These are phyloP conservation scores for Stereum hirsutum DNA, from an alignment of 1,284 basidiomycete species.

Conservation along the genomic window DNA sequence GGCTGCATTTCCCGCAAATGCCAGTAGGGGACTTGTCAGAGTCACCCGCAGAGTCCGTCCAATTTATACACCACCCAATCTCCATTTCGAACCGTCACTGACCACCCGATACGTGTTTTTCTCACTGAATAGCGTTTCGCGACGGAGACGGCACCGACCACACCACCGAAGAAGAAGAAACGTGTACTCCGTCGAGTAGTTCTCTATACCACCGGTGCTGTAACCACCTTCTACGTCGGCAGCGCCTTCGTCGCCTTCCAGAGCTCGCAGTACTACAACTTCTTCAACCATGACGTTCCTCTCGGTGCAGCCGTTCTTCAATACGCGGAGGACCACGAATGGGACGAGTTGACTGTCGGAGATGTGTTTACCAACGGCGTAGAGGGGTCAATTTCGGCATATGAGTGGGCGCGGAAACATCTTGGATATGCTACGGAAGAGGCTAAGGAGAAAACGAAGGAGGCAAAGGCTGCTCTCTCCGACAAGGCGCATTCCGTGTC, in stretches of 20 bases:
- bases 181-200: constrained; percentile 41
- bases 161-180: constrained; percentile 43
- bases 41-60: constrained; percentile 45
- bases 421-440: constrained; percentile 11
- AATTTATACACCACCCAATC: background rate
- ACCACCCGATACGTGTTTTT: constrained; percentile 4
- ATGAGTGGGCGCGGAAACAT: constrained; percentile 21
- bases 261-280: constrained; percentile 66
- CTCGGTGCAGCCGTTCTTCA: constrained; percentile 71
- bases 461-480: constrained; percentile 21
- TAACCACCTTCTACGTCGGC: constrained; percentile 74
- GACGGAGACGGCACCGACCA: constrained; percentile 34
- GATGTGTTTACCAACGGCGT: constrained; percentile 50
- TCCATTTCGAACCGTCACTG: background rate
- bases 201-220: constrained; percentile 51
- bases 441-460: constrained; percentile 12
- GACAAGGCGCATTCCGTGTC: constrained; percentile 30
- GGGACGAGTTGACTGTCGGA: constrained; percentile 62
- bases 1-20: constrained; percentile 33
- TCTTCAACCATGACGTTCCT: constrained; percentile 77
- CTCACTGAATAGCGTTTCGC: constrained; percentile 39
- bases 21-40: constrained; percentile 35
- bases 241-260: constrained; percentile 71
- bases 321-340: constrained; percentile 70
- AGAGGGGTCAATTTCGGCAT: constrained; percentile 40